These are phyloP conservation scores for Coleophoma cylindrospora DNA, from an alignment of 2,329 filamentous ascomycete genomes.

Conservation along the genomic window DNA sequence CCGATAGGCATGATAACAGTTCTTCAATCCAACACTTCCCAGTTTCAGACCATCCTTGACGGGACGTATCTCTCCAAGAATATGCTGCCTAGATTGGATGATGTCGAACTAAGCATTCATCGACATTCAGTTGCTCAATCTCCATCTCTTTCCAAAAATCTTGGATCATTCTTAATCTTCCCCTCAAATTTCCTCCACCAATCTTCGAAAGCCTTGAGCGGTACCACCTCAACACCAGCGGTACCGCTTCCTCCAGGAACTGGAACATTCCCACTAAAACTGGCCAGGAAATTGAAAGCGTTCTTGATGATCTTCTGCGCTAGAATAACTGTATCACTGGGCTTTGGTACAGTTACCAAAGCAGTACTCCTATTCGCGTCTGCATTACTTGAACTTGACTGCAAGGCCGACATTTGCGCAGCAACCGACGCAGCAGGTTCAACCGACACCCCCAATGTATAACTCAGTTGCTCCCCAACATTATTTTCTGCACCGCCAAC, in stretches of 20 bases:
- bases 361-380: not conserved
- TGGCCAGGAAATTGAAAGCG: constrained; percentile 92
- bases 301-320: constrained; percentile 95
- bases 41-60: no score
- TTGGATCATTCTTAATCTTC: constrained; percentile 77
- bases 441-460: constrained; percentile 77
- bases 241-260: constrained; percentile 44
- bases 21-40: no score
- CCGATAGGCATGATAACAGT: no score
- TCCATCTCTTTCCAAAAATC: constrained; percentile 70
- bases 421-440: constrained; percentile 72
- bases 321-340: constrained; percentile 64
- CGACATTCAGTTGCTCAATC: constrained; percentile 9
- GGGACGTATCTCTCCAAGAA: no score
- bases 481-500: constrained; percentile 32
- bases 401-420: constrained; percentile 59
- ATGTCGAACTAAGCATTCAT: no score
- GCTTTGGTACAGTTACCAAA: not conserved
- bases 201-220: constrained; percentile 90
- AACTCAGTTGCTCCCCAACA: constrained; percentile 22
- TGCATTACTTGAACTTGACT: constrained; percentile 30
- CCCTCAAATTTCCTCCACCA: constrained; percentile 98
- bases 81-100: no score
- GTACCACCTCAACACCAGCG: constrained; percentile 76
- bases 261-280: constrained; percentile 66